Evolutionary conservation across 352 stramenopile species (phyloP).

Genomic region (Achlya hypogyna): DNA sequence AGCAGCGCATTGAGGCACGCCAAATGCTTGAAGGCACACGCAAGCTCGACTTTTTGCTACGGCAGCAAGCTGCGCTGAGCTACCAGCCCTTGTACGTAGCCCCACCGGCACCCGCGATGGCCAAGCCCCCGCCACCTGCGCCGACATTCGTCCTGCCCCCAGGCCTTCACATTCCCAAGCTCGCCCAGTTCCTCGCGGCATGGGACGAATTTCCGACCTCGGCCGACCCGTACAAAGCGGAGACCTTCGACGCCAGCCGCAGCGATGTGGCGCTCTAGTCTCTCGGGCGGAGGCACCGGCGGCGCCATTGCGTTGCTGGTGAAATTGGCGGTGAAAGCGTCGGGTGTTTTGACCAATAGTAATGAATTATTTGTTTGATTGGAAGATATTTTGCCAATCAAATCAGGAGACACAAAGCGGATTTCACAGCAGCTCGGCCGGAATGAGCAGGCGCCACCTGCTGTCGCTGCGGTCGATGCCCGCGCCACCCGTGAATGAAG

Average conservation of each 20-base stretch:
- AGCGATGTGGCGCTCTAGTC: too few relatives aligned
- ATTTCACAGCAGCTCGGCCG: background rate
- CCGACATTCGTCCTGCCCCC: background rate
- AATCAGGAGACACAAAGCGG: too few relatives aligned
- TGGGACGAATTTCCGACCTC: background rate
- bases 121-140: background rate
- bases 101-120: background rate
- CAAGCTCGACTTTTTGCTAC: conserved; percentile 26
- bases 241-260: too few relatives aligned
- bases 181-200: background rate
- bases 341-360: too few relatives aligned
- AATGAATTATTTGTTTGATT: too few relatives aligned
- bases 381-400: too few relatives aligned
- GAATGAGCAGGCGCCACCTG: conserved; percentile 17
- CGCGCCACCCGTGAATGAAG: background rate
- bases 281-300: too few relatives aligned
- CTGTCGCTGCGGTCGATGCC: conserved; percentile 11
- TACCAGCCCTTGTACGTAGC: conserved; percentile 7
- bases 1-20: conserved; percentile 65
- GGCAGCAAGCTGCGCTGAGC: conserved; percentile 16
- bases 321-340: too few relatives aligned
- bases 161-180: background rate
- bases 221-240: too few relatives aligned
- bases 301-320: too few relatives aligned
- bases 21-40: conserved; percentile 60